Evolutionary conservation across 1,284 basidiomycete species (phyloP).

Genomic region (Phaffia rhodozyma): DNA sequence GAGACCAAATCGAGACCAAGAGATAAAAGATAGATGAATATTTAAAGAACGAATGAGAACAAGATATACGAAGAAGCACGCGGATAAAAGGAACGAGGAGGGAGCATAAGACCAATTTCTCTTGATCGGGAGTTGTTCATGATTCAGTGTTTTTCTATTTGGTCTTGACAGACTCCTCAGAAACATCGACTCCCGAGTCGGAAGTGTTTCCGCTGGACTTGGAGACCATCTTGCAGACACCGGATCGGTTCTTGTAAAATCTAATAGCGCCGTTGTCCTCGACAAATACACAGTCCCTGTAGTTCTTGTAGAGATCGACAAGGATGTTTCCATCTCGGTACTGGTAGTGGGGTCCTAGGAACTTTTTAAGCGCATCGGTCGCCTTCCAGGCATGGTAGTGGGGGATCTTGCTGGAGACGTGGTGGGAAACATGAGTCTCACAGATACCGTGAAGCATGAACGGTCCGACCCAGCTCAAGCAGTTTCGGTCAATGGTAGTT

Average conservation of each 20-base stretch:
- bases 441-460: slow-evolving; percentile 62
- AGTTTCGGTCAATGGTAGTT: slow-evolving; percentile 78
- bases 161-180: slow-evolving; percentile 23
- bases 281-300: slow-evolving; percentile 41
- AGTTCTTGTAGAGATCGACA: slow-evolving; percentile 36
- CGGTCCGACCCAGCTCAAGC: slow-evolving; percentile 68
- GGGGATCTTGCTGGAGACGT: slow-evolving; percentile 84
- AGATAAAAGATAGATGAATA: too few species aligned
- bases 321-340: slow-evolving; percentile 1
- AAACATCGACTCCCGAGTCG: slow-evolving; percentile 75
- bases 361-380: slow-evolving; percentile 69
- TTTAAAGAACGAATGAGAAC: too few species aligned
- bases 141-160: slow-evolving; percentile 21
- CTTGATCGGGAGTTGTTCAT: background rate
- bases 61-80: too few species aligned
- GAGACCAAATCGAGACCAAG: background rate
- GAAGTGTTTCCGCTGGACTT: slow-evolving; percentile 50
- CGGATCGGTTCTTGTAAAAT: slow-evolving; percentile 81
- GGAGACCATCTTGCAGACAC: slow-evolving; percentile 59
- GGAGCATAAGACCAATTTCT: background rate
- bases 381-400: slow-evolving; percentile 85
- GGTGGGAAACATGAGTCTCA: slow-evolving; percentile 86
- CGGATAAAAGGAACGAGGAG: background rate
- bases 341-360: slow-evolving; percentile 45
- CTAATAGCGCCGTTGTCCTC: slow-evolving; percentile 83